Percentiles rank a stretch among this genome's conserved stretches.
Evolutionary conservation across 352 stramenopile genomes (phyloP).

Genomic region (Blastocystis sp.): DNA sequence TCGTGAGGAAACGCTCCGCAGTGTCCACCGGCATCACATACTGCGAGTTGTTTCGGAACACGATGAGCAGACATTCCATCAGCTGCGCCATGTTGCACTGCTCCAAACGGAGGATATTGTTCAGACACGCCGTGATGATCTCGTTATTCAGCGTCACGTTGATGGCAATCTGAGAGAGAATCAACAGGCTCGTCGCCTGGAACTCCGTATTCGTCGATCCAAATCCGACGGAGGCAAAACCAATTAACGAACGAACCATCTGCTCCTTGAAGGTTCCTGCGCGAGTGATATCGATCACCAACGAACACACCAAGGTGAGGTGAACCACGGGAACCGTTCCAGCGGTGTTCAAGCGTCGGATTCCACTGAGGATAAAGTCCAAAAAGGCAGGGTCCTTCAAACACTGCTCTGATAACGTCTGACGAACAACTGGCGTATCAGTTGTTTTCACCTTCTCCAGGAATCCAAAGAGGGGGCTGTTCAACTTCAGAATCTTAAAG

Average conservation of each 20-base stretch:
- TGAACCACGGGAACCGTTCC: constrained; percentile 22
- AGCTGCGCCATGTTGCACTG: constrained; percentile 31
- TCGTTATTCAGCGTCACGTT: constrained; percentile 38
- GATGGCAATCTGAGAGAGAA: constrained; percentile 42
- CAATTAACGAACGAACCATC: constrained; percentile 4
- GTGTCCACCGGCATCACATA: neutral
- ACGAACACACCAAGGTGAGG: constrained; percentile 15
- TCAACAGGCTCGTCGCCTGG: constrained; percentile 18
- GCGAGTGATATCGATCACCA: constrained; percentile 43
- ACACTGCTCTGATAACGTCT: constrained; percentile 31
- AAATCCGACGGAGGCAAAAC: constrained; percentile 19
- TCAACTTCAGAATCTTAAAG: neutral
- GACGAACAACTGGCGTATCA: constrained; percentile 14
- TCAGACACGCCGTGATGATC: constrained; percentile 45
- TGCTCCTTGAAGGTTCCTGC: neutral
- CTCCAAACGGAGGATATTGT: neutral
- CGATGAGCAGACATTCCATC: constrained; percentile 28
- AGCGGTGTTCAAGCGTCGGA: neutral
- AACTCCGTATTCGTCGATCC: constrained; percentile 6
- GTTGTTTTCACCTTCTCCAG: neutral
- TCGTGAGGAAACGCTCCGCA: neutral
- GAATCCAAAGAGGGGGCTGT: constrained; percentile 33
- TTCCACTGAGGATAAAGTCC: constrained; percentile 23
- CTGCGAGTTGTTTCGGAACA: neutral
- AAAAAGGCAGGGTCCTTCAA: constrained; percentile 35